Evolutionary conservation across 805 yeast species (phyloP).

Genomic region (Kuraishia capsulata): DNA sequence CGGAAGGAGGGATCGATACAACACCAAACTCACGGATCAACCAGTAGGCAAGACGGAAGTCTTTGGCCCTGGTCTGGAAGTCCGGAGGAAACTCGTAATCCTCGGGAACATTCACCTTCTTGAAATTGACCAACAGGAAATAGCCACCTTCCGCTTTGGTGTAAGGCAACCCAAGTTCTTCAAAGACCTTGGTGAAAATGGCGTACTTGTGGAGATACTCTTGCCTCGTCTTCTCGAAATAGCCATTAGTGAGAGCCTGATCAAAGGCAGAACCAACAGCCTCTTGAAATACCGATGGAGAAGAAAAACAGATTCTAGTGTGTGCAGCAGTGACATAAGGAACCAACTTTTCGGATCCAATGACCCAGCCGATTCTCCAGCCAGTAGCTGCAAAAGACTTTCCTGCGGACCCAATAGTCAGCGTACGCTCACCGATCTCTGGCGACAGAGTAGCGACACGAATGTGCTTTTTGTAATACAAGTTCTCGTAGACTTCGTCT

Average conservation of each 20-base stretch:
- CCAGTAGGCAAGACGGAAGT: slow-evolving; percentile 89
- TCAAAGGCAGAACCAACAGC: slow-evolving; percentile 77
- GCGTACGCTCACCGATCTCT: slow-evolving; percentile 67
- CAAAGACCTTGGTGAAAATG: slow-evolving; percentile 69
- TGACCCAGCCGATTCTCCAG: slow-evolving; percentile 96
- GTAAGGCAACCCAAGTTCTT: slow-evolving; percentile 82
- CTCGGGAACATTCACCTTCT: slow-evolving; percentile 70
- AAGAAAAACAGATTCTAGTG: slow-evolving; percentile 86
- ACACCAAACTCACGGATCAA: slow-evolving; percentile 86
- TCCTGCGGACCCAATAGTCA: slow-evolving; percentile 96
- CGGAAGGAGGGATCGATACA: slow-evolving; percentile 97
- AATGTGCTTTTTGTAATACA: slow-evolving; percentile 67
- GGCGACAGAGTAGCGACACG: slow-evolving; percentile 79
- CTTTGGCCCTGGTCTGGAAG: slow-evolving; percentile 61
- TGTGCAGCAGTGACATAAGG: slow-evolving; percentile 83
- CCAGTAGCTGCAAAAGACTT: slow-evolving; percentile 99
- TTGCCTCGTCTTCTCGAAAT: slow-evolving; percentile 61
- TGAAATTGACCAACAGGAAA: slow-evolving; percentile 80
- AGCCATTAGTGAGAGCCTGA: slow-evolving; percentile 50
- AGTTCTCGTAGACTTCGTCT: slow-evolving; percentile 93
- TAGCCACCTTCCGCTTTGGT: slow-evolving; percentile 92
- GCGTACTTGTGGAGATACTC: slow-evolving; percentile 66
- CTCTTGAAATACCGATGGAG: slow-evolving; percentile 88
- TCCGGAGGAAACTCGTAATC: slow-evolving; percentile 68
- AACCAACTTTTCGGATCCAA: slow-evolving; percentile 77